Percentiles rank a stretch among this genome's conserved stretches.
Evolutionary conservation across 169 alveolate species (phyloP).

Genomic region (Babesia ovata): DNA sequence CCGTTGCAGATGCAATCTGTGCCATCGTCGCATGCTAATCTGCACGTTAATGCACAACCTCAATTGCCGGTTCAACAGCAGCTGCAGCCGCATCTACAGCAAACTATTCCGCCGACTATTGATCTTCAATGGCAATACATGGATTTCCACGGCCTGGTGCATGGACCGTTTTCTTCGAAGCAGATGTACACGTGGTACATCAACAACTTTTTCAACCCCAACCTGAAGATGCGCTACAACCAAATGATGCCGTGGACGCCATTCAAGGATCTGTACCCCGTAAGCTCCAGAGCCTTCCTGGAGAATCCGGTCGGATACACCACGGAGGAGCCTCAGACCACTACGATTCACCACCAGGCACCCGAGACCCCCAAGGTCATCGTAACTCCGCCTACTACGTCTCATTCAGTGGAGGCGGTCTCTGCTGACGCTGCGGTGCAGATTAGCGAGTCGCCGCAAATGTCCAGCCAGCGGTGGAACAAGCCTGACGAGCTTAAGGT

Average conservation of each 20-base stretch:
- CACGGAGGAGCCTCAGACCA: constrained; percentile 8
- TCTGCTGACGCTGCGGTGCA: neutral
- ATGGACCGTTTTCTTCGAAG: constrained; percentile 78
- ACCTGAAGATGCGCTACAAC: constrained; percentile 71
- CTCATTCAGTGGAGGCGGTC: neutral
- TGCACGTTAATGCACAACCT: neutral
- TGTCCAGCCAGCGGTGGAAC: constrained; percentile 49
- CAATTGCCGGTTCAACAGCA: constrained; percentile 4
- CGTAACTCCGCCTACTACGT: neutral
- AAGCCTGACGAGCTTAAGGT: constrained; percentile 57
- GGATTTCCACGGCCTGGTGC: constrained; percentile 78
- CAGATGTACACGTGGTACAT: constrained; percentile 80
- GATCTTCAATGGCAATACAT: constrained; percentile 77
- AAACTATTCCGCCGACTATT: neutral
- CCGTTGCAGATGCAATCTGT: neutral
- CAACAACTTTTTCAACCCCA: constrained; percentile 74
- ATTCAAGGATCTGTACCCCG: constrained; percentile 74
- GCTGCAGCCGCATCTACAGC: neutral
- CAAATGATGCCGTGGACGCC: constrained; percentile 76
- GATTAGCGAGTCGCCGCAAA: constrained; percentile 8
- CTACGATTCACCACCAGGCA: neutral
- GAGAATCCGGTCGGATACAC: constrained; percentile 51
- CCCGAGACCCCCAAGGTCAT: neutral
- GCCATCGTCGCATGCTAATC: neutral
- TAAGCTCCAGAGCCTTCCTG: constrained; percentile 66